Conservation (phyloP, 2,329 filamentous ascomycete species). For the Diaporthe sp. region DNA sequence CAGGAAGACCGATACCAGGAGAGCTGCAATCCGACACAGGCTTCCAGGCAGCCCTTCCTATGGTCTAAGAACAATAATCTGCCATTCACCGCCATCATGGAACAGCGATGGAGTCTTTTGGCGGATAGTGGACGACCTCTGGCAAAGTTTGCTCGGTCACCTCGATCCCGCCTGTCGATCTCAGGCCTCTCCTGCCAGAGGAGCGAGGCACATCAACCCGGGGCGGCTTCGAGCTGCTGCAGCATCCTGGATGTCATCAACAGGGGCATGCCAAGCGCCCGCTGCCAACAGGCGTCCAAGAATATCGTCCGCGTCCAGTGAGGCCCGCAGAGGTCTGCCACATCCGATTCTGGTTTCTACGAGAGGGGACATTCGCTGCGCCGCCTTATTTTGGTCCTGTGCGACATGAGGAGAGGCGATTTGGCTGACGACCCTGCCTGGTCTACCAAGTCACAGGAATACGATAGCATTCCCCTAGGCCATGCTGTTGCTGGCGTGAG, state of each 20-base stretch:
- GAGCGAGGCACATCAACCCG: not conserved
- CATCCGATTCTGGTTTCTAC: constrained; percentile 2
- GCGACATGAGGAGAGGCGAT: not conserved
- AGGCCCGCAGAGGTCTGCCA: constrained; percentile 19
- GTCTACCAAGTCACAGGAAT: not conserved
- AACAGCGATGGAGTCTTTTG: not conserved
- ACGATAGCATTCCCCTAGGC: not conserved
- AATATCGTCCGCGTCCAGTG: constrained; percentile 2
- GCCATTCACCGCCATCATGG: not conserved
- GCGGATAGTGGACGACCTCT: not conserved
- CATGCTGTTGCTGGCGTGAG: not conserved
- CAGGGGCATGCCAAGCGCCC: constrained; percentile 9
- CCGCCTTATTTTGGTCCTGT: not conserved
- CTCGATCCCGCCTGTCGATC: not conserved
- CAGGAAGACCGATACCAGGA: no score
- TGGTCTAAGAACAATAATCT: not conserved
- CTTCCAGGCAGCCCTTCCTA: not conserved
- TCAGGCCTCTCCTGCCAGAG: not conserved
- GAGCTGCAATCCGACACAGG: not conserved
- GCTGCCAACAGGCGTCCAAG: constrained; percentile 12
- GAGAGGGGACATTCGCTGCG: not conserved
- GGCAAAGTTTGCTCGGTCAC: not conserved
- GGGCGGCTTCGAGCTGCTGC: constrained; percentile 4
- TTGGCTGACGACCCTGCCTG: not conserved
- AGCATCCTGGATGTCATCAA: not conserved